These are phyloP conservation scores for Blastobotrys peoriensis DNA, from an alignment of 805 yeast species.

Conservation along the genomic window DNA sequence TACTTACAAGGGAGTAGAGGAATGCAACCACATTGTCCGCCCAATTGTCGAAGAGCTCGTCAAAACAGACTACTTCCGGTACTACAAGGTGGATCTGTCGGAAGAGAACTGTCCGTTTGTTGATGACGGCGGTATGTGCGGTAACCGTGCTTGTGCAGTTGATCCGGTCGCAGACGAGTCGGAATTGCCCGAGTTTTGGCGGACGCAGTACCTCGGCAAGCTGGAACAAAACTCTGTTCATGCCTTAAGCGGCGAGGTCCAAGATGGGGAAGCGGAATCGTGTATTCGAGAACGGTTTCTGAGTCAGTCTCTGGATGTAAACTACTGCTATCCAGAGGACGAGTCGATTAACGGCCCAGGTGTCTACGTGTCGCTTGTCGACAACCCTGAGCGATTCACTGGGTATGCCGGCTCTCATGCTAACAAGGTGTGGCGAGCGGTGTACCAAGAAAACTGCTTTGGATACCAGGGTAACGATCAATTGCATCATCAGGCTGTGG, in stretches of 20 bases:
- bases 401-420: constrained; percentile 95
- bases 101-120: constrained; percentile 71
- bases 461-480: constrained; percentile 33
- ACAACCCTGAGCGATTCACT: constrained; percentile 93
- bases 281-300: constrained; percentile 10
- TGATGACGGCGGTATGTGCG: constrained; percentile 73
- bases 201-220: constrained; percentile 63
- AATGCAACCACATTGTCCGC: constrained; percentile 45
- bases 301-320: constrained; percentile 31
- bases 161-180: constrained; percentile 73
- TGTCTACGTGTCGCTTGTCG: constrained; percentile 77
- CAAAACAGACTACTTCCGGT: constrained; percentile 74
- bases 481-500: neutral
- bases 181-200: constrained; percentile 65
- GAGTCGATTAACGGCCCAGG: constrained; percentile 31
- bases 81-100: constrained; percentile 78
- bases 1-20: constrained; percentile 41
- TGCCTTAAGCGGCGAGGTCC: constrained; percentile 9
- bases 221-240: constrained; percentile 35
- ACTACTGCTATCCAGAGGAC: constrained; percentile 40
- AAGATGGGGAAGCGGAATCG: constrained; percentile 3
- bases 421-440: constrained; percentile 85
- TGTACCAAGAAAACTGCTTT: constrained; percentile 88
- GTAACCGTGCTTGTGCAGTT: constrained; percentile 84
- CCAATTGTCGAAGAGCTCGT: constrained; percentile 55